Conservation (phyloP, 305 asterid genomes). For the Caryopteris hybrid region DNA sequence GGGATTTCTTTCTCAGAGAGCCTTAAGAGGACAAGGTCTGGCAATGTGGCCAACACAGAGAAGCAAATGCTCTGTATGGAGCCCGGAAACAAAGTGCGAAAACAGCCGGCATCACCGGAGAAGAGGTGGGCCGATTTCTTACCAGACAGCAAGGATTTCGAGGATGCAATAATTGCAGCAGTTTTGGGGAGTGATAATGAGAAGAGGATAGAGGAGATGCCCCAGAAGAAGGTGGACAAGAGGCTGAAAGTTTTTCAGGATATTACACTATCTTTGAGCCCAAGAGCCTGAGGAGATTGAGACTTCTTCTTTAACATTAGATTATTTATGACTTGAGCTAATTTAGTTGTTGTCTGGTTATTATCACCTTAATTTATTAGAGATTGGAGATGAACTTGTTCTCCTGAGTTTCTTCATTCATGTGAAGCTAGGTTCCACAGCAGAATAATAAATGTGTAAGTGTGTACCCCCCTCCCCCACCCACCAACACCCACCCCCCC, state of each 20-base stretch:
- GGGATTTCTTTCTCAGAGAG: slow-evolving; percentile 35
- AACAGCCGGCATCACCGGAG: slow-evolving; percentile 43
- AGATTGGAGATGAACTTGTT: slow-evolving; percentile 74
- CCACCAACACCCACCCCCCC: too few species aligned
- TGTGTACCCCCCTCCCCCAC: too few species aligned
- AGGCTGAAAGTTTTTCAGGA: slow-evolving; percentile 86
- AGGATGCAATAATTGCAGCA: slow-evolving; percentile 78
- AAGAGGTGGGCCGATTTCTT: slow-evolving; percentile 51
- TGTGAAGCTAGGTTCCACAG: background rate
- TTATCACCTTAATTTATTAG: background rate
- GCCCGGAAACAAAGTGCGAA: slow-evolving; percentile 34
- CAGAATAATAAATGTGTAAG: too few species aligned
- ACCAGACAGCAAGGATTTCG: slow-evolving; percentile 75
- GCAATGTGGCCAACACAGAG: slow-evolving; percentile 26
- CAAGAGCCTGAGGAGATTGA: slow-evolving; percentile 52
- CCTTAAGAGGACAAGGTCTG: slow-evolving; percentile 72
- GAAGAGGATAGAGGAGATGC: background rate
- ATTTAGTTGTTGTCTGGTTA: background rate
- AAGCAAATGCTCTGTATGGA: slow-evolving; percentile 19
- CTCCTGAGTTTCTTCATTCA: slow-evolving; percentile 41
- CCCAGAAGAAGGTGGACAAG: slow-evolving; percentile 54
- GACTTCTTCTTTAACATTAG: slow-evolving; percentile 1
- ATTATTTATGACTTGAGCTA: background rate
- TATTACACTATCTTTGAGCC: slow-evolving; percentile 59
- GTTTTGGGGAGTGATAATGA: slow-evolving; percentile 40